phyloP scores from a whole-genome alignment of 2,329 filamentous ascomycete genomes.

The Stachybotrys echinatus region DNA sequence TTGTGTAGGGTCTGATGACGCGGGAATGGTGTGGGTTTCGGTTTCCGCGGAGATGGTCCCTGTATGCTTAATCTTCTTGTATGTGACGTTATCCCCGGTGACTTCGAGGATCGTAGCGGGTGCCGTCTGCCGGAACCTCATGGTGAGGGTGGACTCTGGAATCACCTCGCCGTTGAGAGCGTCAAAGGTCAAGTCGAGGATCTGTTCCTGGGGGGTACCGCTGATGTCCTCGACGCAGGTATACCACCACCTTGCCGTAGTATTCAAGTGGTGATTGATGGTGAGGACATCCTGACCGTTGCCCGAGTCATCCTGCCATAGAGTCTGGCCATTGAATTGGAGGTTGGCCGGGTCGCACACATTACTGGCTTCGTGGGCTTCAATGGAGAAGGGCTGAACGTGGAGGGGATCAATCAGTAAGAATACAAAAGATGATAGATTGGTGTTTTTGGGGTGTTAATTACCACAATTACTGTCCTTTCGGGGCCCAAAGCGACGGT shows the following conservation, averaged over 20 bases:
- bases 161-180: constrained; percentile 34
- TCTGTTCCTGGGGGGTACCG: constrained; percentile 31
- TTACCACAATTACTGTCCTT: background rate
- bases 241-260: constrained; percentile 42
- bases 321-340: constrained; percentile 37
- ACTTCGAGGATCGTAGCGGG: constrained; percentile 37
- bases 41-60: background rate
- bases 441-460: no score
- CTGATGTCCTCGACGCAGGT: constrained; percentile 35
- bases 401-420: constrained; percentile 7
- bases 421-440: background rate
- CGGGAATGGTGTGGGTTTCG: background rate
- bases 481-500: no score
- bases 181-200: constrained; percentile 37
- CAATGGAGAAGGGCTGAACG: constrained; percentile 32
- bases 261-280: constrained; percentile 27
- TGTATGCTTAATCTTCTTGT: background rate
- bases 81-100: constrained; percentile 20
- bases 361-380: constrained; percentile 37
- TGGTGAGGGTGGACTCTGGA: constrained; percentile 31
- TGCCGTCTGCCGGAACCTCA: constrained; percentile 40
- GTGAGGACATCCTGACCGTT: constrained; percentile 35
- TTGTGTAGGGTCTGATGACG: no score
- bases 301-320: constrained; percentile 33
- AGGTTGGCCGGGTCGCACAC: constrained; percentile 41